A percentile compares a stretch with the other conserved stretches of the same genome.
Evolutionary conservation across 2,329 filamentous ascomycete genomes (phyloP).

Genomic region (Cadophora gregata): DNA sequence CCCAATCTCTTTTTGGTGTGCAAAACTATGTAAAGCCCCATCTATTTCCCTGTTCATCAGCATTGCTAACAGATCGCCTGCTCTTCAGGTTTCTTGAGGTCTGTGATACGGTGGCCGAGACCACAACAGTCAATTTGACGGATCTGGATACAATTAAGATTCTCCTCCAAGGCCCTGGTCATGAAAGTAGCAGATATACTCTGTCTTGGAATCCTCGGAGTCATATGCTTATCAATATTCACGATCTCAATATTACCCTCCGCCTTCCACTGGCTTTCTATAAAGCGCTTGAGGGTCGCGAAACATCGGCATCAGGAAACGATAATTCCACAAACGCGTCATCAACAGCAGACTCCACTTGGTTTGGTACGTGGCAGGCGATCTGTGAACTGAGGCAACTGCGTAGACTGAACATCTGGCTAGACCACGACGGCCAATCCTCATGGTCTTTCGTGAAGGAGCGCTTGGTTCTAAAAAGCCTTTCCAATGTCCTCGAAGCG

Average conservation of each 20-base stretch:
- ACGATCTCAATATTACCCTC: slow-evolving; percentile 10
- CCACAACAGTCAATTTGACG: background rate
- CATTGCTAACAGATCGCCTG: background rate
- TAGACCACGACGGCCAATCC: slow-evolving; percentile 5
- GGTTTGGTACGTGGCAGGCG: background rate
- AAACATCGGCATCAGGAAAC: background rate
- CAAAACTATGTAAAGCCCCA: background rate
- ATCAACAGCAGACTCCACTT: background rate
- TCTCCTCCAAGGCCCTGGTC: background rate
- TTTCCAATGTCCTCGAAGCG: background rate
- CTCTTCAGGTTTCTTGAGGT: background rate
- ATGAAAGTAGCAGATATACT: background rate
- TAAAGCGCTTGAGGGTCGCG: background rate
- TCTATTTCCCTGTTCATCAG: background rate
- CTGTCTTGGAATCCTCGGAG: background rate
- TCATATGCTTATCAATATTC: background rate
- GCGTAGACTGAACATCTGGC: background rate
- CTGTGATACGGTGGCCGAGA: background rate
- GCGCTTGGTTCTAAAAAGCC: background rate
- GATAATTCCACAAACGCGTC: background rate
- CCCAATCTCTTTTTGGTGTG: background rate
- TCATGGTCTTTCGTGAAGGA: slow-evolving; percentile 12
- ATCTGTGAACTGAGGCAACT: background rate
- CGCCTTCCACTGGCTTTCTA: slow-evolving; percentile 13
- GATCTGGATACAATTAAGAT: background rate